Base-by-base conservation (phyloP, 352 stramenopile species). In the Aphanomyces invadans region DNA sequence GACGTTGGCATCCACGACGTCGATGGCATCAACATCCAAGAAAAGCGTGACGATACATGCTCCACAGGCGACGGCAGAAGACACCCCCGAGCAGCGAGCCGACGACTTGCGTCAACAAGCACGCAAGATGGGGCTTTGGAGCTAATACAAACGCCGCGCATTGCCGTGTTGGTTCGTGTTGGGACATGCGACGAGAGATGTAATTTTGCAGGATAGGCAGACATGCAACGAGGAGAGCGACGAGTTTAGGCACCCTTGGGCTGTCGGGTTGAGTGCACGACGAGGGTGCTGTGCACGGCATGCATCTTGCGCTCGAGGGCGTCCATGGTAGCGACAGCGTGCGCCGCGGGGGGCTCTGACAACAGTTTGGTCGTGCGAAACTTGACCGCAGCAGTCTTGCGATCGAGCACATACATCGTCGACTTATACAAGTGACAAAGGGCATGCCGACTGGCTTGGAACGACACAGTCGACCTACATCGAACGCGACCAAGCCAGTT, bases 71-170 rank as follows among this genome's bases (percentile, higher is more conserved):
- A 11, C 57, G 25, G 4, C 42, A 11, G 42, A 65, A 32, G 38
- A 10, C 25, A 29, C 29, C 5, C 15, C 11, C 3, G 17, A n/a
- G 28, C 4, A 25, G 1, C 1, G 11, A 2, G 33, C 42, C 21
- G n/a, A 51, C 32, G 60, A 59, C 26, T 57, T 67, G 29, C 17
- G 33, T 23, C 38, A 67, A 12, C 60, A 67, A 59, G 60, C 60
- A 12, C 38, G 42, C 5, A 57, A 57, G 11, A 23, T 67, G 21
- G 60, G 60, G 7, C 33, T 67, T 9, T 67, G 60, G 60, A 67
- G 32, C 29, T 67, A 64, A 46, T 32, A 53, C 17, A 15, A 53
- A 65, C 10, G 29, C 29, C 12, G 19, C n/a, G 21, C 39, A n/a
- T 23, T 54, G 9, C 9, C 3, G 29, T 25, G 5, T 65, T 7